Conservation (phyloP, 805 yeast species). For the Ogataea populi-albae region DNA sequence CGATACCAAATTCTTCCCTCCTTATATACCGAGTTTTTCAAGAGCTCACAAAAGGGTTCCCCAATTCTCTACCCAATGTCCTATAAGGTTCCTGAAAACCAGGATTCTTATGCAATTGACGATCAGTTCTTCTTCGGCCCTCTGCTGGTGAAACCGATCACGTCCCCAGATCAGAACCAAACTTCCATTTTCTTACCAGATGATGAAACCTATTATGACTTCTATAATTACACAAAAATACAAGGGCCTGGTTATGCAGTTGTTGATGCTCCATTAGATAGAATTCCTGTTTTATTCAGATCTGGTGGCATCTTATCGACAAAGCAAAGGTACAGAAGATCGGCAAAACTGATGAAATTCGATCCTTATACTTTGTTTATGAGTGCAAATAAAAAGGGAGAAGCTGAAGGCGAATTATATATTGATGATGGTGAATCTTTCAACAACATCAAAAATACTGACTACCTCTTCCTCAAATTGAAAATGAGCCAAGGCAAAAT, state of each 20-base stretch:
- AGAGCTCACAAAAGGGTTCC: constrained; percentile 55
- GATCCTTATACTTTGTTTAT: constrained; percentile 81
- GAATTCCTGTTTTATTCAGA: constrained; percentile 67
- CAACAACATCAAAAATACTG: constrained; percentile 47
- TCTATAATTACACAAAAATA: constrained; percentile 33
- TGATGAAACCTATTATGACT: constrained; percentile 55
- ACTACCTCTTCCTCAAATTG: constrained; percentile 45
- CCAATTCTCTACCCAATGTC: constrained; percentile 74
- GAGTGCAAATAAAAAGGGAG: constrained; percentile 48
- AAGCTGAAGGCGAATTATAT: constrained; percentile 54
- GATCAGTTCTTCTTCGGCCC: constrained; percentile 80
- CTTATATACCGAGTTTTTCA: constrained; percentile 74
- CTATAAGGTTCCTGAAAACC: constrained; percentile 50
- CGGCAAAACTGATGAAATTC: constrained; percentile 65
- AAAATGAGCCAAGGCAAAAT: constrained; percentile 35
- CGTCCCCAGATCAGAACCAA: constrained; percentile 45
- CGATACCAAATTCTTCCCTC: constrained; percentile 78
- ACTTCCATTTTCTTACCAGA: constrained; percentile 54
- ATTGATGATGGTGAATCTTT: constrained; percentile 84
- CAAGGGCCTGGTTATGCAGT: constrained; percentile 39
- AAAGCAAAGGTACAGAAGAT: constrained; percentile 75
- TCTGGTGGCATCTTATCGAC: constrained; percentile 77
- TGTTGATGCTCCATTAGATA: constrained; percentile 47
- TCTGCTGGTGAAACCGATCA: constrained; percentile 76
- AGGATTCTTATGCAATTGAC: constrained; percentile 56